Conservation (phyloP, 495 filamentous ascomycete species). For the Diplogelasinospora grovesii region DNA sequence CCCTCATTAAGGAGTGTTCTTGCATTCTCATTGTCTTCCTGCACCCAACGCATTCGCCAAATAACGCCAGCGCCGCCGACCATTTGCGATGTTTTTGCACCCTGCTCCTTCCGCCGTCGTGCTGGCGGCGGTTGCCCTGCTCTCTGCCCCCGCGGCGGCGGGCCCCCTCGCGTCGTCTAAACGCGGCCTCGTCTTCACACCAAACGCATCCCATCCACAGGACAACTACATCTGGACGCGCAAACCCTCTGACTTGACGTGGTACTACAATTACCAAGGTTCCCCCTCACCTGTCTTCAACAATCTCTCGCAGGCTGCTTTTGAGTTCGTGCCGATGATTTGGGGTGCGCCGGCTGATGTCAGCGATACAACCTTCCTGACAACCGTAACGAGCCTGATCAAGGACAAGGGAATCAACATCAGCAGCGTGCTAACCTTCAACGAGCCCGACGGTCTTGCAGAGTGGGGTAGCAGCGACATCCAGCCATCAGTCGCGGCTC, state of each 20-base stretch:
- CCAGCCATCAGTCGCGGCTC: constrained; percentile 49
- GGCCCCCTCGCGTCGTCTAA: constrained; percentile 47
- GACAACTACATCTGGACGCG: constrained; percentile 58
- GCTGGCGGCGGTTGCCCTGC: constrained; percentile 3
- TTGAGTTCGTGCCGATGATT: constrained; percentile 78
- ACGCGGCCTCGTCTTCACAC: constrained; percentile 63
- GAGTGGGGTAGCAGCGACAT: constrained; percentile 54
- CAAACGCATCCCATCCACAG: constrained; percentile 36
- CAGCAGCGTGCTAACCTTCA: constrained; percentile 61
- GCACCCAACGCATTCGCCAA: too few relatives aligned
- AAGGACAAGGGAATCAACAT: constrained; percentile 48
- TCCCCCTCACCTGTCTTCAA: constrained; percentile 45
- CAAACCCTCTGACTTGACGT: constrained; percentile 52
- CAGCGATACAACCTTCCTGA: constrained; percentile 48
- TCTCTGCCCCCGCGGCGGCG: constrained; percentile 8
- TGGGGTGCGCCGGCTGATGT: constrained; percentile 50
- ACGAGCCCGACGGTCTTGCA: constrained; percentile 59
- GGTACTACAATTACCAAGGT: constrained; percentile 74
- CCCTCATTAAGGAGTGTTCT: too few relatives aligned
- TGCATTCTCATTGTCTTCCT: too few relatives aligned
- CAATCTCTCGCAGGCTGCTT: constrained; percentile 33
- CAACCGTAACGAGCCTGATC: constrained; percentile 45
- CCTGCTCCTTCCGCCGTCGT: constrained; percentile 3
- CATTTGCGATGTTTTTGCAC: constrained; percentile 8
- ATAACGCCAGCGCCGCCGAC: too few relatives aligned